Evolutionary conservation across 2,329 filamentous ascomycete species (phyloP).

Genomic region (Xenosphaeropsis pyriputrescens): DNA sequence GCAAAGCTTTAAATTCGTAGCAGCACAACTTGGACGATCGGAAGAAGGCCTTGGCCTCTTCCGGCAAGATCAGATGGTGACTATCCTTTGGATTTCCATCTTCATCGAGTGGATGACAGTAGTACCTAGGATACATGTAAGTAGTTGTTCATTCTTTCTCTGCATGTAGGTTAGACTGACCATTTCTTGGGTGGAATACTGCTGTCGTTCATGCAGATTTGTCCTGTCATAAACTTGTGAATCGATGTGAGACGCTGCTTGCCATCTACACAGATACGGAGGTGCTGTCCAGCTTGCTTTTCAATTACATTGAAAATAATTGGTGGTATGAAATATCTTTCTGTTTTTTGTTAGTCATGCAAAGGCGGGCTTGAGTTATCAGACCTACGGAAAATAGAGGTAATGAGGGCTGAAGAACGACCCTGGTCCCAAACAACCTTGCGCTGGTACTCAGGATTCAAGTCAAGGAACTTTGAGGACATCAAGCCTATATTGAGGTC

Average conservation of each 20-base stretch:
- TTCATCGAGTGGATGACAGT: constrained; percentile 11
- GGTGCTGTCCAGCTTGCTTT: constrained; percentile 7
- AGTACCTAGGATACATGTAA: constrained; percentile 9
- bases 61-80: constrained; percentile 19
- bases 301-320: constrained; percentile 27
- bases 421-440: constrained; percentile 28
- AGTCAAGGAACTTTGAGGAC: constrained; percentile 19
- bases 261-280: constrained; percentile 27
- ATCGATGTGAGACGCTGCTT: constrained; percentile 31
- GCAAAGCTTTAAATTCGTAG: constrained; percentile 25
- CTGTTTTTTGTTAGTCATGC: constrained; percentile 7
- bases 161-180: constrained; percentile 13
- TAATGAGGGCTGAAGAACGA: constrained; percentile 14
- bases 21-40: constrained; percentile 23
- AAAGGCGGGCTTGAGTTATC: not conserved
- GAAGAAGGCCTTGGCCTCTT: constrained; percentile 21
- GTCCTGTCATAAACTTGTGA: constrained; percentile 25
- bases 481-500: constrained; percentile 9
- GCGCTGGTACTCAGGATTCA: constrained; percentile 30
- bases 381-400: constrained; percentile 14
- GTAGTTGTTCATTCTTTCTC: not conserved
- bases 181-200: constrained; percentile 22
- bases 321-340: constrained; percentile 25
- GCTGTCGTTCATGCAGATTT: constrained; percentile 26
- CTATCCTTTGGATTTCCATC: constrained; percentile 9